Evolutionary conservation across 345 rosid species (phyloP), one percentile per base, ranked within the genome.

Genomic region (Excoecaria agallocha): DNA sequence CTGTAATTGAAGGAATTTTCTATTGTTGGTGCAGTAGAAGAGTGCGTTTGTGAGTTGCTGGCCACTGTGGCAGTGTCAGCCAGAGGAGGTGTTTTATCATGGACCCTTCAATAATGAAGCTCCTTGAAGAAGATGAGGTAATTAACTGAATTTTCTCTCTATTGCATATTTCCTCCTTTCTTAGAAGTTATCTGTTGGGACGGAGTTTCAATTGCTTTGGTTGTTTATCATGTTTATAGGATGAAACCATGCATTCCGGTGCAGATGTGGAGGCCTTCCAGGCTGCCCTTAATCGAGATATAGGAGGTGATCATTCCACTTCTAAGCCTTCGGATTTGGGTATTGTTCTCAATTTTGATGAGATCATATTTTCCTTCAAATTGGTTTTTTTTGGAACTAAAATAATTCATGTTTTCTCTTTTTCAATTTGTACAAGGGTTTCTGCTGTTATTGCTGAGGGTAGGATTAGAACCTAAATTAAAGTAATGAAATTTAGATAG

Each of bases 181-280:
- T n/a, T n/a, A n/a, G n/a, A n/a, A n/a, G n/a, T n/a, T n/a, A n/a
- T n/a, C n/a, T n/a, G n/a, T n/a, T n/a, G n/a, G n/a, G n/a, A n/a
- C n/a, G n/a, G n/a, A n/a, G n/a, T n/a, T n/a, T n/a, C n/a, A n/a
- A n/a, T n/a, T n/a, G n/a, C n/a, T n/a, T n/a, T n/a, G n/a, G n/a
- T n/a, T n/a, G n/a, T 20, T 54, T 6, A 6, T 3, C 20, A 19
- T 54, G 0, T 17, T 22, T 37, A 25, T 78, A 91, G 96, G 97
- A 93, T 73, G 93, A 94, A 70, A 87, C 85, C 74, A 89, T 91
- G 98, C 98, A 91, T 85, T 94, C 93, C 6, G 96, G 98, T 52
- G 97, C 98, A 58, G 97, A 88, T 5, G 93, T 90, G 35, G 97
- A 91, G 64, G 98, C 98, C 1, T 90, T 93, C 77, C 96, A 93